Conservation (phyloP, 176 grass and related monocot genomes). For the Carex littledalei region DNA sequence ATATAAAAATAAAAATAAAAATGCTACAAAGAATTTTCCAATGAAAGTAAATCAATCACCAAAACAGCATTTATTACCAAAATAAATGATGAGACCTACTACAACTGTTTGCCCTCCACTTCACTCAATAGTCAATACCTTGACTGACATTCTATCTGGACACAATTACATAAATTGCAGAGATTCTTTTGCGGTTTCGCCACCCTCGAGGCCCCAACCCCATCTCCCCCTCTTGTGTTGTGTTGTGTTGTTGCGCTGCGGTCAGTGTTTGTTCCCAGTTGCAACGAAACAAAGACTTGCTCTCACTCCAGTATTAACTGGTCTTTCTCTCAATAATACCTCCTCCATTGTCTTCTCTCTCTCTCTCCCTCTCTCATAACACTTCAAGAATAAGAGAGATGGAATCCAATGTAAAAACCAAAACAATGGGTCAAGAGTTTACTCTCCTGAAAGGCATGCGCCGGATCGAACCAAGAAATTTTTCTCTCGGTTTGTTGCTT, state of each 20-base stretch:
- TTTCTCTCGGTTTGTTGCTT: conserved; percentile 45
- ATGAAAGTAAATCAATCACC: not conserved
- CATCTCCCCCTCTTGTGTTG: not conserved
- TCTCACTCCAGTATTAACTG: not conserved
- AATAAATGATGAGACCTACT: not conserved
- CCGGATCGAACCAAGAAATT: conserved; percentile 50
- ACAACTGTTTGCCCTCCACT: not conserved
- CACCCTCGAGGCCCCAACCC: not conserved
- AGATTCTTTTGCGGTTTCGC: not conserved
- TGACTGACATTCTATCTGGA: not conserved
- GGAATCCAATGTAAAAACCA: not conserved
- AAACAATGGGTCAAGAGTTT: conserved; percentile 6
- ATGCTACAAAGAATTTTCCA: not conserved
- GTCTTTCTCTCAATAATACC: not conserved
- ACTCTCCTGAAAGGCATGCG: conserved; percentile 46
- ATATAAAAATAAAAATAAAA: too few species aligned
- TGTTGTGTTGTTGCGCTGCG: not conserved
- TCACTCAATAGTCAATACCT: not conserved
- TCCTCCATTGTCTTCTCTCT: too few species aligned
- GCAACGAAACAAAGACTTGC: not conserved
- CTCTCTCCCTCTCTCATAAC: too few species aligned
- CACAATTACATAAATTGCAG: not conserved
- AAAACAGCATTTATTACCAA: not conserved
- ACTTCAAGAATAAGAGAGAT: not conserved
- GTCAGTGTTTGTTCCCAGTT: too few species aligned